These are phyloP conservation scores for Halenospora varia DNA, from an alignment of 495 filamentous ascomycete genomes.

Conservation along the genomic window DNA sequence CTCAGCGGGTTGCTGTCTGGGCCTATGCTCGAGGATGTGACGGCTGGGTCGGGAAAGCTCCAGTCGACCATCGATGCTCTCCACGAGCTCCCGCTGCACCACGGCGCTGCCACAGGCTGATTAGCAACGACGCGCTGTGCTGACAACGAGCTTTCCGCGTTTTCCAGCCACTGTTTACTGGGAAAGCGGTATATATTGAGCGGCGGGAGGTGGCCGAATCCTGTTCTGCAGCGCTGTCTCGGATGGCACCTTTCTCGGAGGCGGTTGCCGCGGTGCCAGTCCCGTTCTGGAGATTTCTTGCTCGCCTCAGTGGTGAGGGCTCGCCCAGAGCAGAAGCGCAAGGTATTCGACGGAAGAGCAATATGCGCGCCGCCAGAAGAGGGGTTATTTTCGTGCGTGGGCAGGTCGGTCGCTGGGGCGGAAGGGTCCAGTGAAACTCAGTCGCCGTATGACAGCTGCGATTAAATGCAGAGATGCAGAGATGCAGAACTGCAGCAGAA, in stretches of 20 bases:
- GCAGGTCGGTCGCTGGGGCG: background rate
- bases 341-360: background rate
- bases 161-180: background rate
- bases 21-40: background rate
- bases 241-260: background rate
- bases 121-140: background rate
- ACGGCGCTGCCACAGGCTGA: background rate
- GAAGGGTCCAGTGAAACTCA: background rate
- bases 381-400: background rate
- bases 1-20: no score
- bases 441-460: constrained; percentile 4
- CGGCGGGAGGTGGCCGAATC: background rate
- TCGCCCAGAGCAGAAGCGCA: background rate
- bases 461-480: no score
- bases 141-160: background rate
- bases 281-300: background rate
- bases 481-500: background rate
- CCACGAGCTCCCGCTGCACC: background rate
- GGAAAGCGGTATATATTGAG: background rate
- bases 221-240: background rate
- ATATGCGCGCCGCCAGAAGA: background rate
- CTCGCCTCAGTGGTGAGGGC: no score
- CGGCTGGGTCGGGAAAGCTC: background rate
- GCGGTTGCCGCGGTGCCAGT: background rate
- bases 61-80: background rate